These are phyloP conservation scores for Delitschia confertaspora DNA, from an alignment of 495 filamentous ascomycete genomes.

Conservation along the genomic window DNA sequence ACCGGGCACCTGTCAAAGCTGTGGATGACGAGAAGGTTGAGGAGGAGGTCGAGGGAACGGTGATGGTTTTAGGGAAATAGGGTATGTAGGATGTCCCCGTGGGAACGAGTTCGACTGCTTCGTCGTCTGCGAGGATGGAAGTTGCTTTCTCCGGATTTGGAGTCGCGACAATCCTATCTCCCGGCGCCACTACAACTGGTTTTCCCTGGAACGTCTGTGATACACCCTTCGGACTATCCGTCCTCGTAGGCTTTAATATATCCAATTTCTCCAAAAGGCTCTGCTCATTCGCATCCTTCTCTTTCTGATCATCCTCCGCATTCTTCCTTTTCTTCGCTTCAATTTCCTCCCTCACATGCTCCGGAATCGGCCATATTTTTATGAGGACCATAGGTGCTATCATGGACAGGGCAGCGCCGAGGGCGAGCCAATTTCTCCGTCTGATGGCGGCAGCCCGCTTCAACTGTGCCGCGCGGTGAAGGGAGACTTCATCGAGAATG, in stretches of 20 bases:
- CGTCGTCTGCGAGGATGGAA: constrained; percentile 34
- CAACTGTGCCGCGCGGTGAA: constrained; percentile 16
- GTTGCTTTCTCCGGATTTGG: too few species aligned
- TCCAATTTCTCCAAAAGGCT: constrained; percentile 8
- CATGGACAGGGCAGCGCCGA: constrained; percentile 21
- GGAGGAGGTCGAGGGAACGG: constrained; percentile 41
- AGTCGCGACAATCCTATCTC: constrained; percentile 48
- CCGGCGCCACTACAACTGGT: constrained; percentile 40
- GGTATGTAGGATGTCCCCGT: constrained; percentile 82
- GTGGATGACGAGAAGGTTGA: constrained; percentile 23
- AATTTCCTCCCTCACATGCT: constrained; percentile 3
- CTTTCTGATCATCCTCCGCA: constrained; percentile 22
- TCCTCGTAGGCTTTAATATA: constrained; percentile 10
- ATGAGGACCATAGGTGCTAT: constrained; percentile 17
- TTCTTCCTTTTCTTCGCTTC: constrained; percentile 27
- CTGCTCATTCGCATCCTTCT: background rate
- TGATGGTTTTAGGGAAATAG: constrained; percentile 65
- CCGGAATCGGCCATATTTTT: constrained; percentile 9
- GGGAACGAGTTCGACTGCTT: constrained; percentile 54
- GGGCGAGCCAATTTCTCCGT: constrained; percentile 13
- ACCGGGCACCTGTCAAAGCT: too few species aligned
- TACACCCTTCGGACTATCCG: constrained; percentile 18
- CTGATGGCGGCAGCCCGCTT: constrained; percentile 3
- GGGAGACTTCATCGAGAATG: constrained; percentile 7
- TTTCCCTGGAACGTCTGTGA: constrained; percentile 33